phyloP scores from a whole-genome alignment of 1,284 basidiomycete genomes.

The Ustilago lituana region DNA sequence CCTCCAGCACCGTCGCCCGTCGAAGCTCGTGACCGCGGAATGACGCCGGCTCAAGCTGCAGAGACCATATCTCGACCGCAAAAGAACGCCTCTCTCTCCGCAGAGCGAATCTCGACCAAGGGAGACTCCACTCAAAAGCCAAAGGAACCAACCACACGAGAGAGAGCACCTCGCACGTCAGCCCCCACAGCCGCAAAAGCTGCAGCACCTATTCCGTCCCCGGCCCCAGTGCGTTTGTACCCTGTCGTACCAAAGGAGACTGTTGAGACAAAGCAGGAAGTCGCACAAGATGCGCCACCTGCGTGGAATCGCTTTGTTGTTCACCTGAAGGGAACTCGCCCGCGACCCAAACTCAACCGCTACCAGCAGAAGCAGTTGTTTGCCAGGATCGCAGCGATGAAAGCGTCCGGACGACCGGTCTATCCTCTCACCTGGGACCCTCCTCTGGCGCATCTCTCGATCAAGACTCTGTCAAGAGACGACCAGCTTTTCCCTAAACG shows the following conservation, averaged over 20 bases:
- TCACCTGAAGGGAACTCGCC: conserved; percentile 24
- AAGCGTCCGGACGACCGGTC: conserved; percentile 31
- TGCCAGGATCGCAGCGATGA: conserved; percentile 36
- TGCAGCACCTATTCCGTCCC: conserved; percentile 8
- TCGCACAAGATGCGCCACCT: conserved; percentile 44
- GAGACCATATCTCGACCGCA: conserved; percentile 5
- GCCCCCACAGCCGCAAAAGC: neutral
- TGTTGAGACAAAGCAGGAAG: conserved; percentile 43
- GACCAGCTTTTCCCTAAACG: conserved; percentile 60
- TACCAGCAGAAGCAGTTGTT: conserved; percentile 42
- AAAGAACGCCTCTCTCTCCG: conserved; percentile 6
- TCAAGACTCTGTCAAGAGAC: conserved; percentile 55
- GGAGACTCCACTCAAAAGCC: conserved; percentile 1
- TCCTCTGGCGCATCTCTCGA: conserved; percentile 44
- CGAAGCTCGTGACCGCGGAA: conserved; percentile 1
- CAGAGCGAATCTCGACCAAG: conserved; percentile 4
- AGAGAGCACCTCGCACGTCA: conserved; percentile 2
- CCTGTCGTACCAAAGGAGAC: conserved; percentile 41
- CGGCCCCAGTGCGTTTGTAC: conserved; percentile 19
- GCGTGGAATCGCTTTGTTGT: conserved; percentile 59
- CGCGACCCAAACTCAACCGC: conserved; percentile 32
- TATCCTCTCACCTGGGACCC: conserved; percentile 59
- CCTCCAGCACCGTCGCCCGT: conserved; percentile 6
- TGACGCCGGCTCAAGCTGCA: neutral
- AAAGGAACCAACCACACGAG: conserved; percentile 7